These are phyloP conservation scores for Nitzschia sp. DNA, from an alignment of 108 stramenopile species.

Conservation along the genomic window DNA sequence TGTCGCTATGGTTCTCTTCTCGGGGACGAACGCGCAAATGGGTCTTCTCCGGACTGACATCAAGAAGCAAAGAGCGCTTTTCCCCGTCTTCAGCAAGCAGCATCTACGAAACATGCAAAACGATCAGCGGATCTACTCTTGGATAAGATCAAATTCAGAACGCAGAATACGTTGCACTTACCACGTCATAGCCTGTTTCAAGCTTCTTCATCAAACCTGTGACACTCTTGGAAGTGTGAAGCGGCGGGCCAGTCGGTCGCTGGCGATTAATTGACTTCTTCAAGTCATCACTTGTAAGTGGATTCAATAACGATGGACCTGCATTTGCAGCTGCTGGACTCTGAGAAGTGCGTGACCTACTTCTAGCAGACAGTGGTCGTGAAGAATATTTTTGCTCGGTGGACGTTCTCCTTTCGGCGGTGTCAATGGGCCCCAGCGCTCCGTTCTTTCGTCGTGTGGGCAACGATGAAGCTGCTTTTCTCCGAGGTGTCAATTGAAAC, in stretches of 20 bases:
- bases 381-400: not conserved
- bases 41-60: slow-evolving; percentile 26
- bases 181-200: slow-evolving; percentile 29
- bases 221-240: not conserved
- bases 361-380: not conserved
- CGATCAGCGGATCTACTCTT: too few relatives aligned
- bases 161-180: slow-evolving; percentile 27
- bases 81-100: slow-evolving; percentile 6
- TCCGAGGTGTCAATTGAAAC: slow-evolving; percentile 18
- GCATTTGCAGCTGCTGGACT: slow-evolving; percentile 8
- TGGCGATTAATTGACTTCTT: slow-evolving; percentile 15
- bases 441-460: slow-evolving; percentile 10
- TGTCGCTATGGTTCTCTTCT: slow-evolving; percentile 16
- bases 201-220: slow-evolving; percentile 19
- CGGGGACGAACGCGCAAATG: slow-evolving; percentile 31
- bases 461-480: slow-evolving; percentile 19
- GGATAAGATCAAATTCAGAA: too few relatives aligned
- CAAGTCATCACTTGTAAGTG: slow-evolving; percentile 22
- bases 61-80: slow-evolving; percentile 1
- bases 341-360: not conserved
- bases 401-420: not conserved
- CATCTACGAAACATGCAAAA: not conserved
- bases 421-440: not conserved
- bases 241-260: not conserved
- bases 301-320: slow-evolving; percentile 15